These are phyloP conservation scores for Biscogniauxia sp. DNA, from an alignment of 2,329 filamentous ascomycete genomes.

Conservation along the genomic window DNA sequence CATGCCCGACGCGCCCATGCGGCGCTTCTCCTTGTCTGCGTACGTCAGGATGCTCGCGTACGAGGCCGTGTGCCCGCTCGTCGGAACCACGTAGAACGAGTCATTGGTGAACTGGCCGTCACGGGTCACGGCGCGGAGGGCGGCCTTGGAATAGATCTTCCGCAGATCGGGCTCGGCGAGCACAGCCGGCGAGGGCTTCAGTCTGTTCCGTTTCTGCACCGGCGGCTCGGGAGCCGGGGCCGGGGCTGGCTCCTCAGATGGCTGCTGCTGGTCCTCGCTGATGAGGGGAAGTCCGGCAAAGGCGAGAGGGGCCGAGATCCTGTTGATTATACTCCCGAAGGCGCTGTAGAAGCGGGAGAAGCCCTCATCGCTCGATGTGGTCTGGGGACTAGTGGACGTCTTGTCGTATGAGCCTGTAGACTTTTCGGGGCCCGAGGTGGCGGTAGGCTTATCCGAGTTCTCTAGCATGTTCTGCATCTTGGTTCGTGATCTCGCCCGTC, in stretches of 20 bases:
- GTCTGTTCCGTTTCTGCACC: conserved; percentile 37
- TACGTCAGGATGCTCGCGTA: conserved; percentile 85
- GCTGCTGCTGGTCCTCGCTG: conserved; percentile 36
- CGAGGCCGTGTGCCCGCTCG: conserved; percentile 84
- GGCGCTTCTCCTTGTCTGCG: conserved; percentile 64
- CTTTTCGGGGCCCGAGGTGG: conserved; percentile 46
- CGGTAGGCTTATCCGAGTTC: conserved; percentile 50
- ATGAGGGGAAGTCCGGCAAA: conserved; percentile 88
- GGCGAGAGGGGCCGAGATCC: conserved; percentile 83
- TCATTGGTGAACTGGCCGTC: conserved; percentile 64
- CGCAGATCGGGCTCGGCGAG: conserved; percentile 70
- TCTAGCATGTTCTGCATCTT: conserved; percentile 59
- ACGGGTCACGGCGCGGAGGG: conserved; percentile 73
- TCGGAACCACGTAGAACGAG: conserved; percentile 93
- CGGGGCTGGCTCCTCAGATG: conserved; percentile 41
- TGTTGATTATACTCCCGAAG: conserved; percentile 84
- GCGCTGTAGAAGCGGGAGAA: conserved; percentile 91
- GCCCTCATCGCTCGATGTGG: conserved; percentile 61
- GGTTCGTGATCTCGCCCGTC: conserved; percentile 47
- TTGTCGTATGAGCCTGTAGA: conserved; percentile 22
- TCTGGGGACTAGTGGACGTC: conserved; percentile 25
- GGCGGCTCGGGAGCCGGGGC: conserved; percentile 38
- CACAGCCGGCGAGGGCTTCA: conserved; percentile 32
- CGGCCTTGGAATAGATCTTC: conserved; percentile 81
- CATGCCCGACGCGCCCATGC: conserved; percentile 48